Evolutionary conservation across 257 asterid species (phyloP).

Genomic region (Nicotiana paniculata): DNA sequence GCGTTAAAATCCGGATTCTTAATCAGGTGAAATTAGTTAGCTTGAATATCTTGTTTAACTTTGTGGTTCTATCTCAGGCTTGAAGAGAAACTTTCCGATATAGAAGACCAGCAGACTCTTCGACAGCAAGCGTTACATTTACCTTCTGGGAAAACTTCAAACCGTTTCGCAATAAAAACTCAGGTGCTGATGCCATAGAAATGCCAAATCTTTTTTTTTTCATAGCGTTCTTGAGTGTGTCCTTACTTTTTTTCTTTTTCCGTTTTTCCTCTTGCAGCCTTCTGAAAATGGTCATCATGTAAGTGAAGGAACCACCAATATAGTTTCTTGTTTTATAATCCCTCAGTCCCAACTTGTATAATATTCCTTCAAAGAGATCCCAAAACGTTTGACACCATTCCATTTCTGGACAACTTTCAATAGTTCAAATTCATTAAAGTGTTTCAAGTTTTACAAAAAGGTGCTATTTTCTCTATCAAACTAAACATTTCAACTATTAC

Average conservation of each 20-base stretch:
- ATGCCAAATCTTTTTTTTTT: background rate
- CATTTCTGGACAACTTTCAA: background rate
- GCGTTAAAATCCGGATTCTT: background rate
- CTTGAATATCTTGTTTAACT: conserved; percentile 13
- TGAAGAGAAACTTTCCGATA: conserved; percentile 64
- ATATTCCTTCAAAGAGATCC: background rate
- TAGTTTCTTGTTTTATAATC: conserved; percentile 1
- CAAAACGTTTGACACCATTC: background rate
- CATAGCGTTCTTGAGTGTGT: background rate
- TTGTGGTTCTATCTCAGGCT: conserved; percentile 41
- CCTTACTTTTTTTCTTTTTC: conserved; percentile 8
- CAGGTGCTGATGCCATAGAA: conserved; percentile 31
- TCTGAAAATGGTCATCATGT: conserved; percentile 65
- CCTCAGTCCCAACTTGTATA: background rate
- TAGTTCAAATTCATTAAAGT: background rate
- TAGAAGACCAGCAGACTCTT: conserved; percentile 54
- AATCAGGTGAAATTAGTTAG: conserved; percentile 10
- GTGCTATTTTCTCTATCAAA: no score
- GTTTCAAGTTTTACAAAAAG: background rate
- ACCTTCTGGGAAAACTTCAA: conserved; percentile 51
- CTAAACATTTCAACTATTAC: background rate
- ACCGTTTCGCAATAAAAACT: conserved; percentile 29
- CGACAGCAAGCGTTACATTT: conserved; percentile 52
- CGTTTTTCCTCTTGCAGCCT: conserved; percentile 38
- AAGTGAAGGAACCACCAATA: conserved; percentile 27